phyloP scores from a whole-genome alignment of 257 asterid species.

The Phtheirospermum japonicum region DNA sequence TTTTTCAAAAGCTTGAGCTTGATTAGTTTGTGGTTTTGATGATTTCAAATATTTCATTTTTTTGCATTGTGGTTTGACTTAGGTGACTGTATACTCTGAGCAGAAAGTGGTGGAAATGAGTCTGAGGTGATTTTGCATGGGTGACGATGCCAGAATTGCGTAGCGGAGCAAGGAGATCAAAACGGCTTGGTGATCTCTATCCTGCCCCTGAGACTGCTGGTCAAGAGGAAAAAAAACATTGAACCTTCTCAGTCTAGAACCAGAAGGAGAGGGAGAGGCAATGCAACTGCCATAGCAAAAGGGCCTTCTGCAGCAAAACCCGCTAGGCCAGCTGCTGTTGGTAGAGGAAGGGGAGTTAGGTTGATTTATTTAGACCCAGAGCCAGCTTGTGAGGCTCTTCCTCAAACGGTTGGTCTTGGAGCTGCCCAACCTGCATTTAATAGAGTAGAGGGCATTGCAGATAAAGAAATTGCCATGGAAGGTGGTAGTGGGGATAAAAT shows the following conservation, averaged over 20 bases:
- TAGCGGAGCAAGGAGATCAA: constrained; percentile 99
- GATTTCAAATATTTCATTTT: background rate
- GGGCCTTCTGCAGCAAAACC: constrained; percentile 84
- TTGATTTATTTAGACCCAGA: constrained; percentile 82
- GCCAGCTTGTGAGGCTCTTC: too few relatives aligned
- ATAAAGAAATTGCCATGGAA: too few relatives aligned
- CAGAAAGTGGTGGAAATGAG: constrained; percentile 42
- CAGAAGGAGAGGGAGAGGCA: constrained; percentile 87
- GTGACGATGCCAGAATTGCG: constrained; percentile 99
- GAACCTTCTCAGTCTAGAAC: constrained; percentile 71
- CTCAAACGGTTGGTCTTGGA: too few relatives aligned
- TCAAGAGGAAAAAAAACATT: constrained; percentile 64
- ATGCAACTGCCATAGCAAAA: constrained; percentile 81
- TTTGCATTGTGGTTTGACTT: background rate
- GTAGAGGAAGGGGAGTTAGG: constrained; percentile 90
- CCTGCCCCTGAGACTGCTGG: constrained; percentile 63
- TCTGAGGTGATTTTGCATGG: constrained; percentile 85
- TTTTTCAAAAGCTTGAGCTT: constrained; percentile 13
- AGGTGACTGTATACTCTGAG: constrained; percentile 35
- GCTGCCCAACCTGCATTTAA: too few relatives aligned
- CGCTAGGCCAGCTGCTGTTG: constrained; percentile 69
- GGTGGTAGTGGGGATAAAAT: too few relatives aligned
- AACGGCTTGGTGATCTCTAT: constrained; percentile 96
- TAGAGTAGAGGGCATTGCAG: too few relatives aligned
- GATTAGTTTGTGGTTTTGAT: constrained; percentile 17